A percentile compares a stretch with the other conserved stretches of the same genome.
These are phyloP conservation scores for Zygoascus biomembranicola DNA, from an alignment of 805 yeast genomes.

Conservation along the genomic window DNA sequence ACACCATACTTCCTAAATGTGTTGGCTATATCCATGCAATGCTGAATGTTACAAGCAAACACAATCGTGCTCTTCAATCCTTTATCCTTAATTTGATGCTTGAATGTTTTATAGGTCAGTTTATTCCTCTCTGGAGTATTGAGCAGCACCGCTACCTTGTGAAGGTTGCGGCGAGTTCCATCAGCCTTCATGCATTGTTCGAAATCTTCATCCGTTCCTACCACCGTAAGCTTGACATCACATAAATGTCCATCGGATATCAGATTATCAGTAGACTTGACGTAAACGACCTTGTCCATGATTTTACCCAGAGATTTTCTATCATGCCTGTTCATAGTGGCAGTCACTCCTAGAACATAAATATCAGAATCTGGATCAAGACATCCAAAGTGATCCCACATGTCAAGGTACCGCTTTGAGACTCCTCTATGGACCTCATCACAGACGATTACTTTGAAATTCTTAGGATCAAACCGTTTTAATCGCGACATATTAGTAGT, in stretches of 20 bases:
- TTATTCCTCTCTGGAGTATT: slow-evolving; percentile 48
- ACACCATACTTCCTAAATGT: slow-evolving; percentile 53
- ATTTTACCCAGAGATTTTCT: slow-evolving; percentile 46
- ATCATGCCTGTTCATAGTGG: slow-evolving; percentile 78
- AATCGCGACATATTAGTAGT: slow-evolving; percentile 36
- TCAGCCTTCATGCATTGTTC: slow-evolving; percentile 25
- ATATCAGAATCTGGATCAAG: slow-evolving; percentile 33
- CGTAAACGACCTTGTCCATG: slow-evolving; percentile 69
- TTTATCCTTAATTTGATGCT: slow-evolving; percentile 32
- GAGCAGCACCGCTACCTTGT: slow-evolving; percentile 40
- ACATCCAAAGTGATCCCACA: slow-evolving; percentile 54
- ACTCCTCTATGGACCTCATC: slow-evolving; percentile 95
- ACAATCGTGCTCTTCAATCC: slow-evolving; percentile 55
- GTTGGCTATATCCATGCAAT: slow-evolving; percentile 47
- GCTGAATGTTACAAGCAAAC: slow-evolving; percentile 70
- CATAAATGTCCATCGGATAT: slow-evolving; percentile 60
- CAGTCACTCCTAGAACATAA: slow-evolving; percentile 76
- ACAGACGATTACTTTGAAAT: slow-evolving; percentile 65
- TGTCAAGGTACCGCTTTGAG: slow-evolving; percentile 53
- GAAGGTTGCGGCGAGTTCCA: slow-evolving; percentile 47
- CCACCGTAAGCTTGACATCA: slow-evolving; percentile 56
- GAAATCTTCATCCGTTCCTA: slow-evolving; percentile 42
- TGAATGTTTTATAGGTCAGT: slow-evolving; percentile 45
- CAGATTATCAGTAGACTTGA: slow-evolving; percentile 57
- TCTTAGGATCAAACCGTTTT: slow-evolving; percentile 43